Percentiles rank a stretch among this genome's conserved stretches.
These are phyloP conservation scores for Phytomonas francai DNA, from an alignment of 208 protist genomes.

Conservation along the genomic window DNA sequence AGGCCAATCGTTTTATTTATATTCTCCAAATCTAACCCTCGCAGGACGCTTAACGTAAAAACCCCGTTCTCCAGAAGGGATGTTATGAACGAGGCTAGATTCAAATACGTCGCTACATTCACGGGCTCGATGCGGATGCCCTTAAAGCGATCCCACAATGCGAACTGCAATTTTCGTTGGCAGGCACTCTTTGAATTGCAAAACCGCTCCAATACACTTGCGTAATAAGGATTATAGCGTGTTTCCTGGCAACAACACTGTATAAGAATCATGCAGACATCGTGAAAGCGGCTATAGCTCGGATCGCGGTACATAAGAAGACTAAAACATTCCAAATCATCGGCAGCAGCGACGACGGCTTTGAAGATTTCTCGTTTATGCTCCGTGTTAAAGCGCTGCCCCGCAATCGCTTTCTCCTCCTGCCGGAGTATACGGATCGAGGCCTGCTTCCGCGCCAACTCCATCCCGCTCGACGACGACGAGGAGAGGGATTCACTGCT, in stretches of 20 bases:
- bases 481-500: no score
- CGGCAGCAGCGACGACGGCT: conserved; percentile 37
- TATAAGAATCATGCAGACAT: conserved; percentile 49
- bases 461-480: conserved; percentile 8
- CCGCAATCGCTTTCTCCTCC: conserved; percentile 57
- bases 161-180: conserved; percentile 71
- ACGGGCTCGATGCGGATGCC: conserved; percentile 43
- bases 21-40: conserved; percentile 71
- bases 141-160: conserved; percentile 81
- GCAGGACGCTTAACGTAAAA: conserved; percentile 63
- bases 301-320: conserved; percentile 74
- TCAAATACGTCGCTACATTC: conserved; percentile 65
- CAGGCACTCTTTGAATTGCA: conserved; percentile 45
- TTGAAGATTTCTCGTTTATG: conserved; percentile 72
- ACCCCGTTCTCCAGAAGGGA: conserved; percentile 42
- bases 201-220: conserved; percentile 64
- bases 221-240: conserved; percentile 67
- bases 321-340: conserved; percentile 75
- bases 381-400: conserved; percentile 70
- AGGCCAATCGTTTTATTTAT: conserved; percentile 71
- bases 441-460: conserved; percentile 19
- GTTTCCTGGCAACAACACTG: conserved; percentile 68
- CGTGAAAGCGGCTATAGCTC: conserved; percentile 54
- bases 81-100: conserved; percentile 51
- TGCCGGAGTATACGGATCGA: conserved; percentile 40